Base-by-base conservation (phyloP, 139 green algal genomes). In the Micractinium sp. region DNA sequence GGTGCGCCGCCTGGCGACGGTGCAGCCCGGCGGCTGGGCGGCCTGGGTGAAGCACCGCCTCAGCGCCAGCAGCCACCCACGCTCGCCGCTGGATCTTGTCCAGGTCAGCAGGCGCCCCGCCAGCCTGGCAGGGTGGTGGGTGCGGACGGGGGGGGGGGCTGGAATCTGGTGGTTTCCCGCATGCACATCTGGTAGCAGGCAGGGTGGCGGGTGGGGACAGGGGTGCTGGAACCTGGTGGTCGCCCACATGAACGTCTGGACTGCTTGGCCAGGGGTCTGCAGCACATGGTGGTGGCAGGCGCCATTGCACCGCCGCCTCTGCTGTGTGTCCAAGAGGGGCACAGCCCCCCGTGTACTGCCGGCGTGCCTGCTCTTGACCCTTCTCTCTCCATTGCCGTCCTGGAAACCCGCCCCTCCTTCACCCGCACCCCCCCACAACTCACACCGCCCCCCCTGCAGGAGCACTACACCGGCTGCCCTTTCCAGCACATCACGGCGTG, bases 51-150 rank as follows among this genome's bases (percentile, higher is more conserved):
- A 71, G 23, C 89, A 92, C 76, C 89, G 89, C 31, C 89, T 92
- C 31, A 31, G 38, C 60, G 7, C 80, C 47, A 36, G 27, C 60
- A 53, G 27, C 69, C 36, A 47, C 16, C 82, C 47, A 16, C 60
- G 25, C 12, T 95, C 89, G 47, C 91, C 91, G 4, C 56, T 92
- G 31, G 16, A 89, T 31, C 84, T 94, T 33, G 41, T 90, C 14
- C 93, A 93, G 84, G 92, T 94, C 76, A 25, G 9, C 38, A 27
- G 1, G 92, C 95, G 33, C 90, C 93, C n/a, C 95, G 91, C 91
- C 85, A 92, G 73, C 92, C 93, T 56, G 47, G 47, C 47, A 56
- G 47, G 47, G 47, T 56, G 47, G 79, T 82, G 93, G 33, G 88
- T 81, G 0, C 90, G 79, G 36, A 92, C 88, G 60, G 33, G 35